Base-by-base conservation (phyloP, 305 asterid species). In the Fraxinus sp. region DNA sequence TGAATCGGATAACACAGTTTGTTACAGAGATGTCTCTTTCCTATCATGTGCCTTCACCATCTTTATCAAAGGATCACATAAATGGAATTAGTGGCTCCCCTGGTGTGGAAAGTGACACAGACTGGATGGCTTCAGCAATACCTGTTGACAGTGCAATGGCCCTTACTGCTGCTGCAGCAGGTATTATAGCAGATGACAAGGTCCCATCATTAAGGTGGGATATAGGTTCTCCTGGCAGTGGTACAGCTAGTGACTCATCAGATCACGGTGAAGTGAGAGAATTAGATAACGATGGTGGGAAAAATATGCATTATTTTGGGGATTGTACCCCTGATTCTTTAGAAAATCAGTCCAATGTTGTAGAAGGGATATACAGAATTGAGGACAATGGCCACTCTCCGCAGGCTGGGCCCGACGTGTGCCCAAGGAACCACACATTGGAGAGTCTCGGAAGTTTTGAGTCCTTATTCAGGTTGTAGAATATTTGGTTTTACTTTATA, bases 101-200 rank as follows among this genome's bases (percentile, higher is more conserved):
- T 26, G 55, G 75, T 85, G 88, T 78, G 49, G 90, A 85, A 85
- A 88, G 83, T 72, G 86, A 59, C 79, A 86, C 90, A 78, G 95
- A 90, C 80, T 87, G 94, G 97, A 90, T 90, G 91, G 89, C 93
- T 84, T 89, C 94, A 43, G 95, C 97, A 81, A 91, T 92, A 82
- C 94, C 97, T 5, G 86, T 89, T 83, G 95, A 91, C 82, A 83
- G 87, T 86, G 95, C 95, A 73, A 82, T 85, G 30, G 86, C 93
- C 81, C 92, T 92, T 75, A 90, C 97, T 73, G 94, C 97, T 24
- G 95, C 97, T 36, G 97, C 98, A 30, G 96, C 97, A 59, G 94
- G 96, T 83, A 90, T 93, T 66, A 87, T 92, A 88, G 87, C 92
- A 68, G 97, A 93, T 43, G 92, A 90, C 83, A 94, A 91, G 84